phyloP scores from a whole-genome alignment of 257 asterid genomes.

The Nemophila menziesii region DNA sequence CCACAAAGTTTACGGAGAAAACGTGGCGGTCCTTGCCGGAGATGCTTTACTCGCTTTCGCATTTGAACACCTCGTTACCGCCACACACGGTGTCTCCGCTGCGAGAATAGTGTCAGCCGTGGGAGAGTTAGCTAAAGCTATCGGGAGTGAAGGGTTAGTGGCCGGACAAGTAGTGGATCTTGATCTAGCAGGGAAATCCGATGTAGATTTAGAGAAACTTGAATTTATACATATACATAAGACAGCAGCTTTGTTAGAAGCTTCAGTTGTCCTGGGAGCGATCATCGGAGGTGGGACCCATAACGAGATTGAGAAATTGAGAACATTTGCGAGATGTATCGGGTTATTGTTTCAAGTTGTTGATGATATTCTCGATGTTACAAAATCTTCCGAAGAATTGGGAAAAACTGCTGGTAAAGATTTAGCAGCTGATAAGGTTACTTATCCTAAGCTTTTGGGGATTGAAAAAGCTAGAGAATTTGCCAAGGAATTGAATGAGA shows the following conservation, averaged over 20 bases:
- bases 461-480: constrained; percentile 60
- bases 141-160: constrained; percentile 61
- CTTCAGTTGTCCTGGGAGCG: constrained; percentile 62
- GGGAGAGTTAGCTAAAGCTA: constrained; percentile 47
- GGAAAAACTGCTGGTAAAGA: constrained; percentile 85
- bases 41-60: constrained; percentile 54
- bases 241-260: constrained; percentile 61
- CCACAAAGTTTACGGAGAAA: constrained; percentile 61
- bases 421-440: constrained; percentile 44
- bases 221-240: constrained; percentile 66
- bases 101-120: constrained; percentile 22
- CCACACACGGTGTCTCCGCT: constrained; percentile 15
- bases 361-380: constrained; percentile 69
- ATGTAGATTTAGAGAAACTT: constrained; percentile 35
- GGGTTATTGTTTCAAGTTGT: constrained; percentile 72
- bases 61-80: constrained; percentile 28
- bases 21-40: constrained; percentile 68
- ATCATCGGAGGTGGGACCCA: constrained; percentile 52
- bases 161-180: constrained; percentile 81
- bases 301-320: constrained; percentile 36
- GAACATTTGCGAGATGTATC: constrained; percentile 47
- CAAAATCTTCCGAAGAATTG: constrained; percentile 50
- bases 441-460: constrained; percentile 70
- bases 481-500: constrained; percentile 38
- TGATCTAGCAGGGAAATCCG: constrained; percentile 26